Percentiles rank a stretch among this genome's conserved stretches.
These are phyloP conservation scores for Lentinula lateritia DNA, from an alignment of 768 basidiomycete genomes.

Conservation along the genomic window DNA sequence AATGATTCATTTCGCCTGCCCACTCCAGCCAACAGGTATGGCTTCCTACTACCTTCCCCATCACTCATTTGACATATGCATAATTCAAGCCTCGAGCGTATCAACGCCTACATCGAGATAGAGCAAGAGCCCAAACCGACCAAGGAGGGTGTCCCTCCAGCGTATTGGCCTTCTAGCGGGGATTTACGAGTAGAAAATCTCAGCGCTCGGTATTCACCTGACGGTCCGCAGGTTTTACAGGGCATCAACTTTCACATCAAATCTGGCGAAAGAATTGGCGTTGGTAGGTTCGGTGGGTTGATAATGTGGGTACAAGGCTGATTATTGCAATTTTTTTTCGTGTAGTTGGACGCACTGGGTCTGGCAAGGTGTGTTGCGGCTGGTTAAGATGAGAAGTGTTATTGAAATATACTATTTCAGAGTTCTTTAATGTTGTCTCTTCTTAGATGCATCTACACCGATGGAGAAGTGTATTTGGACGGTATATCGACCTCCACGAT, in stretches of 20 bases:
- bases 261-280: slow-evolving; percentile 42
- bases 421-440: slow-evolving; percentile 44
- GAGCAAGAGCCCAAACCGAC: slow-evolving; percentile 38
- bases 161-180: slow-evolving; percentile 48
- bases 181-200: slow-evolving; percentile 36
- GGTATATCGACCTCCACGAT: slow-evolving; percentile 31
- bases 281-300: slow-evolving; percentile 16
- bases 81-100: slow-evolving; percentile 23
- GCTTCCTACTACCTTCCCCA: not conserved
- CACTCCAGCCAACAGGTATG: slow-evolving; percentile 10
- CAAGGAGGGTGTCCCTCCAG: slow-evolving; percentile 34
- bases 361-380: slow-evolving; percentile 38
- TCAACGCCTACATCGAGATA: slow-evolving; percentile 40
- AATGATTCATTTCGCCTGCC: too few species aligned
- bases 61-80: slow-evolving; percentile 11
- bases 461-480: slow-evolving; percentile 43
- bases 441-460: slow-evolving; percentile 42
- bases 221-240: slow-evolving; percentile 40
- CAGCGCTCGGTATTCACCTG: slow-evolving; percentile 32
- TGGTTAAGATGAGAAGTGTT: not conserved
- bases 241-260: slow-evolving; percentile 37
- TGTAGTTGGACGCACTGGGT: slow-evolving; percentile 53
- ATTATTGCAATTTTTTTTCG: not conserved
- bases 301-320: not conserved
- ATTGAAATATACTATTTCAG: slow-evolving; percentile 9